phyloP scores from a whole-genome alignment of 345 rosid species.

The Mangifera indica region DNA sequence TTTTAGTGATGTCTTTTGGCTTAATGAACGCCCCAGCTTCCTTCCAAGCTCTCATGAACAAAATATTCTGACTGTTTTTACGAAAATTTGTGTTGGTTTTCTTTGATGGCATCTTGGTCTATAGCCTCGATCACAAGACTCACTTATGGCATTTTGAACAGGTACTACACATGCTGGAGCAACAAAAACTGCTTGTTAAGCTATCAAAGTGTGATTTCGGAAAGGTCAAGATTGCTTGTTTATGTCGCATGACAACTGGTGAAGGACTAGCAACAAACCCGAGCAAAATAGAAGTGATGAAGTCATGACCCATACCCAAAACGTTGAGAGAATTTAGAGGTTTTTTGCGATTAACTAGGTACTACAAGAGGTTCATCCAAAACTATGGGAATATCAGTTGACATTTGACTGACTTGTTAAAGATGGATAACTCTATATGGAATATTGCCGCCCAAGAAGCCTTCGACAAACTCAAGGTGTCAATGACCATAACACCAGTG shows the following conservation, averaged over 20 bases:
- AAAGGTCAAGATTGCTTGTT: background rate
- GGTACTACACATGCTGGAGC: background rate
- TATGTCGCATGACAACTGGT: background rate
- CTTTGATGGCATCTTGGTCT: no score
- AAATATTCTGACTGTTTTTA: background rate
- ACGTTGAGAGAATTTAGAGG: background rate
- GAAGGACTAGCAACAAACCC: background rate
- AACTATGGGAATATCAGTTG: background rate
- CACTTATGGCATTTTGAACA: background rate
- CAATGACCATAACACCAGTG: background rate
- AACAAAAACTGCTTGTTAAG: background rate
- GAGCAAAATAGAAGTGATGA: background rate
- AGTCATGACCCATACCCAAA: background rate
- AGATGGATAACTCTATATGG: background rate
- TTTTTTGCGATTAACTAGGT: background rate
- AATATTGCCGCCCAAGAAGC: background rate
- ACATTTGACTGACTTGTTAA: background rate
- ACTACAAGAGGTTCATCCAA: background rate
- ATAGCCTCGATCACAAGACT: background rate
- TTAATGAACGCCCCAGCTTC: background rate
- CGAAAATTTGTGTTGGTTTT: background rate
- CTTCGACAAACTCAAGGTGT: background rate
- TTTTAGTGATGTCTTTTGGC: background rate
- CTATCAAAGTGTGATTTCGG: background rate
- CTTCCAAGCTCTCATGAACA: constrained; percentile 1